Conservation (phyloP, 257 asterid species). For the Salvia miltiorrhiza region DNA sequence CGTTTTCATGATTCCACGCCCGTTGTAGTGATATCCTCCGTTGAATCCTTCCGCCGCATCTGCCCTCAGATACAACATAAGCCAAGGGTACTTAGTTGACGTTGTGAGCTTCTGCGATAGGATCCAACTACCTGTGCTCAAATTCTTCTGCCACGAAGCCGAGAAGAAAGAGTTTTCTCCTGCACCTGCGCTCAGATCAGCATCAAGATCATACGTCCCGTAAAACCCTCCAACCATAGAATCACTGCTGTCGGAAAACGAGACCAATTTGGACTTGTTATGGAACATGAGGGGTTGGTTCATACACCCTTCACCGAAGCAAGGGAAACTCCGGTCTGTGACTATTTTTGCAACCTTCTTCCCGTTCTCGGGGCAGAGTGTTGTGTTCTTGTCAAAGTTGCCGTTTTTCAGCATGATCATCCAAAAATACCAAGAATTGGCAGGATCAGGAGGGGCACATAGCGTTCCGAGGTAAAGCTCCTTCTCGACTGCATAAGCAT, state of each 20-base stretch:
- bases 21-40: slow-evolving; percentile 78
- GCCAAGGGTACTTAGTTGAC: slow-evolving; percentile 80
- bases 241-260: slow-evolving; percentile 9
- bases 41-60: slow-evolving; percentile 72
- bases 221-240: slow-evolving; percentile 73
- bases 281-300: slow-evolving; percentile 79
- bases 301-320: slow-evolving; percentile 88
- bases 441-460: slow-evolving; percentile 48
- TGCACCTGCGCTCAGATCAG: slow-evolving; percentile 40
- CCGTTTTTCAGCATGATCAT: slow-evolving; percentile 88
- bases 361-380: slow-evolving; percentile 83
- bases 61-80: slow-evolving; percentile 76
- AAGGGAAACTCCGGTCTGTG: slow-evolving; percentile 67
- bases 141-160: slow-evolving; percentile 62
- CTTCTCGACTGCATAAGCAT: slow-evolving; percentile 69
- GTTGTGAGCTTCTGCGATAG: slow-evolving; percentile 61
- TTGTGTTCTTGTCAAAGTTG: slow-evolving; percentile 71
- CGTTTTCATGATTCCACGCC: slow-evolving; percentile 75
- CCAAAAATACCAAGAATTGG: slow-evolving; percentile 67
- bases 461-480: slow-evolving; percentile 71
- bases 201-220: slow-evolving; percentile 79
- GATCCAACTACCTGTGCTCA: slow-evolving; percentile 64
- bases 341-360: slow-evolving; percentile 58
- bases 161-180: slow-evolving; percentile 52
- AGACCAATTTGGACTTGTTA: slow-evolving; percentile 42